phyloP scores from a whole-genome alignment of 1,284 basidiomycete species.

The Fomitopsis palustris region DNA sequence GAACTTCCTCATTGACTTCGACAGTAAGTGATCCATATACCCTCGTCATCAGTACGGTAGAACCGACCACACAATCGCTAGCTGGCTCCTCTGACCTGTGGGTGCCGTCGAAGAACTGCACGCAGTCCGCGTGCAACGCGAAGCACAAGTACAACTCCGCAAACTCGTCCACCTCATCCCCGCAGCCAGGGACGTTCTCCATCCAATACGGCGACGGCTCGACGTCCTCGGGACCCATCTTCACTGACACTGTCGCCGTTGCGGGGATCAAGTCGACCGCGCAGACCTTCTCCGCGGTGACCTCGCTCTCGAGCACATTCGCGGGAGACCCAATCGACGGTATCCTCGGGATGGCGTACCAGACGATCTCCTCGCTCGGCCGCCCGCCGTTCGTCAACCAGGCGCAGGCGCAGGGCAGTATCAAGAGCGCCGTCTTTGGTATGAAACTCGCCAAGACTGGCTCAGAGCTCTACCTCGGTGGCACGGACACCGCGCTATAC shows the following conservation, averaged over 20 bases:
- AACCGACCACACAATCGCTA: background rate
- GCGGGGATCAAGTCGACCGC: background rate
- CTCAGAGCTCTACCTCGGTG: conserved; percentile 49
- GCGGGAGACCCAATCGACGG: conserved; percentile 10
- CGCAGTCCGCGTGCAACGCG: conserved; percentile 6
- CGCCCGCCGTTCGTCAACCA: conserved; percentile 14
- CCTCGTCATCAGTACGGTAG: conserved; percentile 9
- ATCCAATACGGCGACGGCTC: conserved; percentile 57
- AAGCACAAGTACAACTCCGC: conserved; percentile 30
- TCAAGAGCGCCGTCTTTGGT: conserved; percentile 34
- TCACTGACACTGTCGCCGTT: conserved; percentile 37
- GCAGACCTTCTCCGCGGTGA: background rate
- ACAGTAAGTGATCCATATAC: conserved; percentile 4
- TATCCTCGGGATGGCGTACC: conserved; percentile 23
- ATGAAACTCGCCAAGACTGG: conserved; percentile 43
- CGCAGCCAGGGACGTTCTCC: conserved; percentile 32
- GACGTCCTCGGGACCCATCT: conserved; percentile 44
- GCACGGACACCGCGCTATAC: conserved; percentile 34
- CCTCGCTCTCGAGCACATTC: conserved; percentile 9
- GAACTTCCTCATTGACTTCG: conserved; percentile 21
- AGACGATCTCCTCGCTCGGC: conserved; percentile 29
- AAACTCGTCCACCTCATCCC: conserved; percentile 32
- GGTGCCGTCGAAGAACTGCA: conserved; percentile 14
- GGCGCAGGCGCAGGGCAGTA: conserved; percentile 22
- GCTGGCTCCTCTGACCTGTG: conserved; percentile 19